Percentiles rank a stretch among this genome's conserved stretches.
Evolutionary conservation across 2,329 filamentous ascomycete genomes (phyloP).

Genomic region (Fusarium tjaetaba): DNA sequence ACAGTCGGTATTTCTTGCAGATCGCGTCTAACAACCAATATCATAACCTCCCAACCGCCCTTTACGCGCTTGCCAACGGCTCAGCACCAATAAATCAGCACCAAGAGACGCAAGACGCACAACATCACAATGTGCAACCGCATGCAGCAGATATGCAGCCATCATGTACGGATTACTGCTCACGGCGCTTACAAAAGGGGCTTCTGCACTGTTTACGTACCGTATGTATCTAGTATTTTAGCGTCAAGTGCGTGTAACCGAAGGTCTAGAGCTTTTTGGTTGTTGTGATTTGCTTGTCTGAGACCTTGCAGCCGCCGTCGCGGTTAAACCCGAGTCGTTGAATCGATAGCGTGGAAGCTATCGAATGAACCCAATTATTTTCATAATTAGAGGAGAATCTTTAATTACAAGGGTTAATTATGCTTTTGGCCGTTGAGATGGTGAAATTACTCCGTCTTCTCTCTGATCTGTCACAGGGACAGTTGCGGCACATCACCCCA

Average conservation of each 20-base stretch:
- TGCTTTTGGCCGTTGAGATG: neutral
- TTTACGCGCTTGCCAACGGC: conserved; percentile 31
- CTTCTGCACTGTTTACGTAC: neutral
- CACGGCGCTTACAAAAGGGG: conserved; percentile 23
- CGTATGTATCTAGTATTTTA: neutral
- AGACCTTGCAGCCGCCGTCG: conserved; percentile 16
- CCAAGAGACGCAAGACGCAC: neutral
- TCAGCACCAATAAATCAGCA: conserved; percentile 17
- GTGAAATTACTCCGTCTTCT: neutral
- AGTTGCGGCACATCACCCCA: neutral
- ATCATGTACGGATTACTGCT: neutral
- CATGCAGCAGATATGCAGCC: conserved; percentile 21
- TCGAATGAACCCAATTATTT: neutral
- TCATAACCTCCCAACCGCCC: conserved; percentile 23
- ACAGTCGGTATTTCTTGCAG: neutral
- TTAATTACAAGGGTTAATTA: neutral
- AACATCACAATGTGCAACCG: conserved; percentile 11
- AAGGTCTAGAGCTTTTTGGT: conserved; percentile 12
- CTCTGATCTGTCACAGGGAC: neutral
- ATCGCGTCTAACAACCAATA: conserved; percentile 34
- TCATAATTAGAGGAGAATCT: neutral
- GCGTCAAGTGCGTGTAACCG: conserved; percentile 15
- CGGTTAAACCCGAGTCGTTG: conserved; percentile 21
- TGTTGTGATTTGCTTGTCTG: conserved; percentile 26
- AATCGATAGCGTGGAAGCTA: neutral